Conservation (phyloP, 345 rosid genomes). For the Murraya paniculata region DNA sequence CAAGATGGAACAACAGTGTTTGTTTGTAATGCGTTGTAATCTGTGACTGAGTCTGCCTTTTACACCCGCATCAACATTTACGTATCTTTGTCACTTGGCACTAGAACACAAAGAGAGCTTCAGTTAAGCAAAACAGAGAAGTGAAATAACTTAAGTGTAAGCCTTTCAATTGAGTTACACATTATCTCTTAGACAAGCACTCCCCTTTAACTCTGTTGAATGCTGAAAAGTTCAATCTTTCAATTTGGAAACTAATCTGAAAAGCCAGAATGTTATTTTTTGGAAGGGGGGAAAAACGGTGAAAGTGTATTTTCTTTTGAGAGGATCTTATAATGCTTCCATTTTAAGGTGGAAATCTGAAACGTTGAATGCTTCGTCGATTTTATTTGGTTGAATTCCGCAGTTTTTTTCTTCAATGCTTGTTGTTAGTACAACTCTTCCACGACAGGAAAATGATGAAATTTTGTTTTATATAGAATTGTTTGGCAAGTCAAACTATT, state of each 20-base stretch:
- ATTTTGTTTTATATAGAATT: background rate
- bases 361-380: background rate
- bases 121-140: background rate
- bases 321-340: background rate
- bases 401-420: background rate
- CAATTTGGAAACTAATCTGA: background rate
- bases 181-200: background rate
- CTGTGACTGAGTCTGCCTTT: background rate
- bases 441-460: background rate
- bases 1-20: background rate
- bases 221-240: background rate
- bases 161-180: background rate
- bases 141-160: background rate
- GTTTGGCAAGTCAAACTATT: background rate
- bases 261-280: background rate
- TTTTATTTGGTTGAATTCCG: slow-evolving; percentile 2
- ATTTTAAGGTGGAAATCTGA: slow-evolving; percentile 2
- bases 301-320: background rate
- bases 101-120: background rate
- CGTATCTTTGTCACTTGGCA: background rate
- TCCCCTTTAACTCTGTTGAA: background rate
- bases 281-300: no score
- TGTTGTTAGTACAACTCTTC: background rate
- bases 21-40: background rate
- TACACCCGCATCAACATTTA: background rate